phyloP scores from a whole-genome alignment of 352 stramenopile genomes.

The Globisporangium uncinulatum region DNA sequence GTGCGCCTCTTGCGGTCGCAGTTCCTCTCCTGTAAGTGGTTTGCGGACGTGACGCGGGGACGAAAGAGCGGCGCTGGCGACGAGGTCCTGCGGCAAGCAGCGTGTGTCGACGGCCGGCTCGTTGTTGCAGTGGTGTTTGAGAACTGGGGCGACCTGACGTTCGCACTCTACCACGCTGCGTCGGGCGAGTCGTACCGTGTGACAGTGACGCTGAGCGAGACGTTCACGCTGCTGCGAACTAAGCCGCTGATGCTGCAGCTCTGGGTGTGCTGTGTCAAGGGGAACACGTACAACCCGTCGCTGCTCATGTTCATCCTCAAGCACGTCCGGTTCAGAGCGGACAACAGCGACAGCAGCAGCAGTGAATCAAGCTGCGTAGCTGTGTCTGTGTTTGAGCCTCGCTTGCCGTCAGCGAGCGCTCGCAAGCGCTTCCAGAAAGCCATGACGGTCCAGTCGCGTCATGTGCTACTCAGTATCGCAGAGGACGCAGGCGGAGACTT shows the following conservation, averaged over 20 bases:
- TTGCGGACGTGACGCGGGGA: slow-evolving; percentile 42
- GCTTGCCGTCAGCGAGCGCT: neutral
- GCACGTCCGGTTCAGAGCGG: slow-evolving; percentile 22
- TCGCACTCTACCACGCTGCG: slow-evolving; percentile 47
- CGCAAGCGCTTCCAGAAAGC: slow-evolving; percentile 22
- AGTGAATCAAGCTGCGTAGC: neutral
- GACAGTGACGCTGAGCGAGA: slow-evolving; percentile 22
- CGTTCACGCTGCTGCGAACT: slow-evolving; percentile 25
- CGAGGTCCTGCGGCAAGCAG: slow-evolving; percentile 57
- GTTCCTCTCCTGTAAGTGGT: slow-evolving; percentile 54
- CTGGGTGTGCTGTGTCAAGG: slow-evolving; percentile 65
- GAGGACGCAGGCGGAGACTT: slow-evolving; percentile 41
- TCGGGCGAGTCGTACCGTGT: slow-evolving; percentile 28
- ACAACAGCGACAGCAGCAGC: neutral
- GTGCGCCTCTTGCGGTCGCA: slow-evolving; percentile 42
- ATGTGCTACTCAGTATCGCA: slow-evolving; percentile 39
- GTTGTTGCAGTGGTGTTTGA: slow-evolving; percentile 60
- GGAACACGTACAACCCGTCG: slow-evolving; percentile 47
- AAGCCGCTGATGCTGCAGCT: slow-evolving; percentile 50
- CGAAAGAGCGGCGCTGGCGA: slow-evolving; percentile 67
- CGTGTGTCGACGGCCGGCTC: slow-evolving; percentile 34
- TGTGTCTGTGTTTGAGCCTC: slow-evolving; percentile 5
- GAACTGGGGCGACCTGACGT: slow-evolving; percentile 71
- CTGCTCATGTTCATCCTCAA: slow-evolving; percentile 45
- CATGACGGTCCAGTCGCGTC: slow-evolving; percentile 29